phyloP scores from a whole-genome alignment of 1,284 basidiomycete genomes.

The Apiotrichum porosum region DNA sequence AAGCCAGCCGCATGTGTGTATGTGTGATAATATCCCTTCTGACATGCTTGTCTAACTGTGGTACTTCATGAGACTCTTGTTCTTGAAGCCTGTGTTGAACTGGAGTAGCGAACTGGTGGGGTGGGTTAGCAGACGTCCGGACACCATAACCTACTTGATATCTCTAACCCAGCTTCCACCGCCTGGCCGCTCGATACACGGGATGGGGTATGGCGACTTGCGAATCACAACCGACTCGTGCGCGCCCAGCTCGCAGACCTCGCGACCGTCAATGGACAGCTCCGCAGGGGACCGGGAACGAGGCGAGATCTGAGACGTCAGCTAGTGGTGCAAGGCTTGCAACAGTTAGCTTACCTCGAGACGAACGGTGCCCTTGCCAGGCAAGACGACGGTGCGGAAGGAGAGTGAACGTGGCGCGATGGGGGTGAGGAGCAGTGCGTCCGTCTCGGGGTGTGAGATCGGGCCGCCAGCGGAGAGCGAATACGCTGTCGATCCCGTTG shows the following conservation, averaged over 20 bases:
- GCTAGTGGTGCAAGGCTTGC: background rate
- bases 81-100: constrained; percentile 85
- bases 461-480: constrained; percentile 93
- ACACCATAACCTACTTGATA: constrained; percentile 60
- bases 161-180: constrained; percentile 94
- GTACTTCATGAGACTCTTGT: constrained; percentile 56
- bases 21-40: no score
- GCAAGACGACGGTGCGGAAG: constrained; percentile 87
- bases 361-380: constrained; percentile 66
- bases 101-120: constrained; percentile 68
- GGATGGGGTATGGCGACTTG: constrained; percentile 82
- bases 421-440: constrained; percentile 84
- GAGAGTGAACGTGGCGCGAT: constrained; percentile 90
- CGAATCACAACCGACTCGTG: constrained; percentile 81
- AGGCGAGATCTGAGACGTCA: constrained; percentile 64
- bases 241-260: constrained; percentile 70
- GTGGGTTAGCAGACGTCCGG: no score
- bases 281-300: constrained; percentile 79
- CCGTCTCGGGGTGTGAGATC: constrained; percentile 89
- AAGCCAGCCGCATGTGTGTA: no score
- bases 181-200: constrained; percentile 81
- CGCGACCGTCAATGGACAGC: constrained; percentile 86
- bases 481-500: constrained; percentile 95
- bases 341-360: constrained; percentile 59
- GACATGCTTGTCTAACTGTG: background rate